Evolutionary conservation across 192 early-diverging fungal species (phyloP), one percentile per base, ranked within the genome.

Genomic region (Gonapodya prolifera): DNA sequence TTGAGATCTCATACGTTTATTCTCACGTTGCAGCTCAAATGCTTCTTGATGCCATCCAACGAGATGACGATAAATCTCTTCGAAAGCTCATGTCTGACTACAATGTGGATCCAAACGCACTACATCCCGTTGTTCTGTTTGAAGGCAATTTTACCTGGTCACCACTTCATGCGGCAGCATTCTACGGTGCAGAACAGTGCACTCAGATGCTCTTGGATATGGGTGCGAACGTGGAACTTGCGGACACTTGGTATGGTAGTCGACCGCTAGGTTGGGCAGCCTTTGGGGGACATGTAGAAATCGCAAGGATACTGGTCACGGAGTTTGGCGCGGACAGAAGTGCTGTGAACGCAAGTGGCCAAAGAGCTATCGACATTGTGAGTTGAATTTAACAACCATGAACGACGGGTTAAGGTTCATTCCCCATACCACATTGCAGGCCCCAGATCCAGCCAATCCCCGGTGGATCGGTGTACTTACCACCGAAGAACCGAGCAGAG

Each of bases 221-320:
- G 35, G 93, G 93, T 13, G 95, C 93, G 1, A 80, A 95, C 69
- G 82, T 96, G 30, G 93, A 96, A 78, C 77, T 93, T 0, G 81
- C 90, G 13, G 96, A 98, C 81, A 94, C 94, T 0, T 91, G 93
- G 91, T 91, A 95, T 79, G 75, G 34, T 0, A 35, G 75, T 34
- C 89, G 90, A 34, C 91, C 96, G n/a, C 83, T 98, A 18, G 93
- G 91, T 0, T 98, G 96, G 96, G 94, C 94, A 16, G 93, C 93
- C 1, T 95, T 92, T 80, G 93, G 90, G 33, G 84, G 87, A 75
- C 86, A 94, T 80, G 84, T 88, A 74, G 86, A 90, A 35, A 86
- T 89, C 16, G 93, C 91, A 61, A 87, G 85, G 78, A 70, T 90
- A 34, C 82, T 98, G 76, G 86, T 98, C 74, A 86, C 92, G 28